Conservation (phyloP, 2,329 filamentous ascomycete species). For the Alternaria novae-zelandiae region DNA sequence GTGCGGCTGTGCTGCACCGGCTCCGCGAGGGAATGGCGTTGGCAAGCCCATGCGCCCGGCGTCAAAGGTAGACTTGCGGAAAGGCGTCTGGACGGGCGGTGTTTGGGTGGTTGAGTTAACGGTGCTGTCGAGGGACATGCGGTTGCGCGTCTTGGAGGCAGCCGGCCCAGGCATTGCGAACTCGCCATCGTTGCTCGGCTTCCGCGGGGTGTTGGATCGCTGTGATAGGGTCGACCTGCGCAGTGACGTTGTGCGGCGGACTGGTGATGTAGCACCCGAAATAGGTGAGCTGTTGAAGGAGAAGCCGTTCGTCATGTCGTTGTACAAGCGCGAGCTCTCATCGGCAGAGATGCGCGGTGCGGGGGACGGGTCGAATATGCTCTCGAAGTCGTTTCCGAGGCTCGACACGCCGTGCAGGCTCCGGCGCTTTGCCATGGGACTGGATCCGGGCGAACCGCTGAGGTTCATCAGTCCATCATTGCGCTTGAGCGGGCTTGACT, state of each 20-base stretch:
- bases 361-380: constrained; percentile 71
- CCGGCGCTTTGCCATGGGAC: constrained; percentile 87
- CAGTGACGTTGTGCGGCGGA: constrained; percentile 69
- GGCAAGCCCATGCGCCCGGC: constrained; percentile 33
- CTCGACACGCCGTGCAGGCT: constrained; percentile 78
- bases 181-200: constrained; percentile 53
- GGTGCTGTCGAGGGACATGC: constrained; percentile 81
- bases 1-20: constrained; percentile 61
- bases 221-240: constrained; percentile 89
- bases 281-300: constrained; percentile 47
- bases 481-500: constrained; percentile 86
- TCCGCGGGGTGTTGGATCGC: constrained; percentile 57
- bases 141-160: constrained; percentile 67
- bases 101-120: constrained; percentile 64
- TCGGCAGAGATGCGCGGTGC: constrained; percentile 24
- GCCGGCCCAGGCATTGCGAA: constrained; percentile 60
- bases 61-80: constrained; percentile 45
- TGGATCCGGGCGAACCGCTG: constrained; percentile 78
- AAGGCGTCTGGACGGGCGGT: constrained; percentile 69
- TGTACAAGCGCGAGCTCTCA: constrained; percentile 31
- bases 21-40: constrained; percentile 30
- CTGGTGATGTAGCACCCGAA: constrained; percentile 37
- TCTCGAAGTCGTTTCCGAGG: constrained; percentile 67
- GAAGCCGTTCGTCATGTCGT: constrained; percentile 39
- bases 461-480: constrained; percentile 89